phyloP scores from a whole-genome alignment of 352 stramenopile species.

The Globisporangium rhizosaccharum region DNA sequence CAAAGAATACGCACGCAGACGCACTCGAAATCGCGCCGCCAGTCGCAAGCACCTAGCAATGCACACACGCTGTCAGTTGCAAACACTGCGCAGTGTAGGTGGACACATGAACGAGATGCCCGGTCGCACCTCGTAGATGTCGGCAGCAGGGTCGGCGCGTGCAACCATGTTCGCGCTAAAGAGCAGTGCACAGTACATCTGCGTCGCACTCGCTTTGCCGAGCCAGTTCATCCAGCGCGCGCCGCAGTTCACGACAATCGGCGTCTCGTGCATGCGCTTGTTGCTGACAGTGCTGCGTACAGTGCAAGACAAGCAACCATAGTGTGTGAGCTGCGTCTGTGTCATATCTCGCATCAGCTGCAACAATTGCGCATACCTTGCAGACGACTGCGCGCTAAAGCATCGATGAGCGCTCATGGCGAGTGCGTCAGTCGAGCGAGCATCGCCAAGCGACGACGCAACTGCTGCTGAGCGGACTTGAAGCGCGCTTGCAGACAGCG shows the following conservation, averaged over 20 bases:
- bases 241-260: constrained; percentile 47
- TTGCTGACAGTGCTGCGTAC: constrained; percentile 12
- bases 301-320: constrained; percentile 9
- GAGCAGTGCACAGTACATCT: constrained; percentile 74
- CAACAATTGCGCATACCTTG: no score
- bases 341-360: not conserved
- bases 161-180: constrained; percentile 58
- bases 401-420: no score
- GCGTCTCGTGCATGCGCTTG: constrained; percentile 45
- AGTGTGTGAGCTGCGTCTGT: not conserved
- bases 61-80: not conserved
- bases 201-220: constrained; percentile 46
- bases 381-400: no score
- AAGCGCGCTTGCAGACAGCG: no score
- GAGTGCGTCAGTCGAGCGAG: no score
- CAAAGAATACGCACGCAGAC: constrained; percentile 62
- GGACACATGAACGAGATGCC: not conserved
- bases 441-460: no score
- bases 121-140: constrained; percentile 41
- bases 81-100: not conserved
- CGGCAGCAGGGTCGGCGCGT: constrained; percentile 40
- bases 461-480: no score
- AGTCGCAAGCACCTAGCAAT: constrained; percentile 30
- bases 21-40: constrained; percentile 61
- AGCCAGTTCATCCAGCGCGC: constrained; percentile 51